phyloP scores from a whole-genome alignment of 352 stramenopile species.

The Achlya hypogyna region DNA sequence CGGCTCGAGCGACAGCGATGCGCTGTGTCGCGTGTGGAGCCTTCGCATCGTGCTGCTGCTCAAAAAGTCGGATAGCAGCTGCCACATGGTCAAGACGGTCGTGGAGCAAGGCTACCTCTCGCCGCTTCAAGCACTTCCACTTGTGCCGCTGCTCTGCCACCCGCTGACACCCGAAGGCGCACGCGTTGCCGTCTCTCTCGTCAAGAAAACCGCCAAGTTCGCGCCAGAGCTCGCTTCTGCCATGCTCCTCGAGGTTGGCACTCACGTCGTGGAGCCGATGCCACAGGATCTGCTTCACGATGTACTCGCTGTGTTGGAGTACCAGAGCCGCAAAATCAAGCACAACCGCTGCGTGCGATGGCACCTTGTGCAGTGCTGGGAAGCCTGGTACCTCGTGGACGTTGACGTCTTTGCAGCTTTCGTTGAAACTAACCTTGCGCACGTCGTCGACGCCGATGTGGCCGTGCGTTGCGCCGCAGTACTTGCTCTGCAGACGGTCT shows the following conservation, averaged over 20 bases:
- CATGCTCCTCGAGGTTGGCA: not conserved
- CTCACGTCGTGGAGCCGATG: not conserved
- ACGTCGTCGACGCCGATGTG: conserved; percentile 42
- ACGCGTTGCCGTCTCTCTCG: not conserved
- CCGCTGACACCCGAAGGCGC: conserved; percentile 3
- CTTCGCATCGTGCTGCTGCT: conserved; percentile 13
- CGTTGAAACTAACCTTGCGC: conserved; percentile 35
- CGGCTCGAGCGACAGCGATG: not conserved
- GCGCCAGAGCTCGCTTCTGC: not conserved
- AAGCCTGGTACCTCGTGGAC: conserved; percentile 25
- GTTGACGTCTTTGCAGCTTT: conserved; percentile 43
- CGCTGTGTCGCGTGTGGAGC: not conserved
- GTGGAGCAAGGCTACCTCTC: conserved; percentile 6
- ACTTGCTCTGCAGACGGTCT: conserved; percentile 48
- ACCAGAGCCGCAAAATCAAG: not conserved
- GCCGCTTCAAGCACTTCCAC: not conserved
- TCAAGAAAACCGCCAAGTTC: not conserved
- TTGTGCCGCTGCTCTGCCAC: not conserved
- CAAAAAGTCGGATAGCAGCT: not conserved
- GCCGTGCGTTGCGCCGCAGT: conserved; percentile 43
- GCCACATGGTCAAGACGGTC: not conserved
- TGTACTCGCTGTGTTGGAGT: not conserved
- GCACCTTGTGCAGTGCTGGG: not conserved
- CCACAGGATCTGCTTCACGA: not conserved
- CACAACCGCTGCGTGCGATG: not conserved